phyloP scores from a whole-genome alignment of 495 filamentous ascomycete genomes.

The Cetradonia linearis region DNA sequence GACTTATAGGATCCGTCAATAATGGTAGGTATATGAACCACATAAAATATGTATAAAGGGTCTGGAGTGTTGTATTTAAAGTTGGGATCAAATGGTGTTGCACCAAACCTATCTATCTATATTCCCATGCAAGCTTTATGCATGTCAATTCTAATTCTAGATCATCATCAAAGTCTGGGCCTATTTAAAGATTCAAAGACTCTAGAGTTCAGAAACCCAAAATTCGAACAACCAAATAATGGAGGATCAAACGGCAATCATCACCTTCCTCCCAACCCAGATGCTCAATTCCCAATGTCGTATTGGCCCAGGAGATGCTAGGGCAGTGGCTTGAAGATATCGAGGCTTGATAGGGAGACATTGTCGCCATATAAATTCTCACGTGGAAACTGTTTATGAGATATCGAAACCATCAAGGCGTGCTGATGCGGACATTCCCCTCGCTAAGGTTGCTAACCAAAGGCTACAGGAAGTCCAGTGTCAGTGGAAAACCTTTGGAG shows the following conservation, averaged over 20 bases:
- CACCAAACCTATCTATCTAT: no score
- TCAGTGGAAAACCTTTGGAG: neutral
- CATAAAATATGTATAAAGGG: no score
- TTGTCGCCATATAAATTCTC: slow-evolving; percentile 3
- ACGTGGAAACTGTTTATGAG: slow-evolving; percentile 5
- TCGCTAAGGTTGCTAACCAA: slow-evolving; percentile 7
- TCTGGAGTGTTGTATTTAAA: no score
- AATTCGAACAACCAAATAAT: neutral
- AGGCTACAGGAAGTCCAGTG: neutral
- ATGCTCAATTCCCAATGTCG: slow-evolving; percentile 15
- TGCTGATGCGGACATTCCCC: slow-evolving; percentile 1
- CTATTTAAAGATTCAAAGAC: no score
- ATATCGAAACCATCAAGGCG: slow-evolving; percentile 16
- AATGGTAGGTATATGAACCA: no score
- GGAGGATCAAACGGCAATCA: neutral
- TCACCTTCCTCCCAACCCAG: slow-evolving; percentile 14
- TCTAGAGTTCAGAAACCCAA: no score
- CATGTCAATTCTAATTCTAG: no score
- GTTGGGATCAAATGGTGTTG: no score
- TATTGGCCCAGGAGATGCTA: slow-evolving; percentile 1
- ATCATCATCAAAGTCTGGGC: no score
- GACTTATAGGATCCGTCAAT: no score
- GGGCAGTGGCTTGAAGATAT: slow-evolving; percentile 14
- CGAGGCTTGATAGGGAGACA: slow-evolving; percentile 10
- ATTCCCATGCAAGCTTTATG: no score